Evolutionary conservation across 805 yeast genomes (phyloP).

Genomic region (Hagleromyces aurorensis): DNA sequence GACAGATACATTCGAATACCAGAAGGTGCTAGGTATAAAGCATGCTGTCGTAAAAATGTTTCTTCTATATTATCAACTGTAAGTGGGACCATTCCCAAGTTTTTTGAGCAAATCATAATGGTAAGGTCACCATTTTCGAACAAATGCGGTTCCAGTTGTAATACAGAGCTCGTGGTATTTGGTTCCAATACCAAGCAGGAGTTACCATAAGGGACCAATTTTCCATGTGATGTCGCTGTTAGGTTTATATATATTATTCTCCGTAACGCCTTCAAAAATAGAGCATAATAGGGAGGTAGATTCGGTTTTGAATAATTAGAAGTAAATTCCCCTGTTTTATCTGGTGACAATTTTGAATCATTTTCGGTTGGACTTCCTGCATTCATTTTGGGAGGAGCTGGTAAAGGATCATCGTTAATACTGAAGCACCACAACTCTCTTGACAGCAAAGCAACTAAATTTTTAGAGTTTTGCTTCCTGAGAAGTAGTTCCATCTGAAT

Average conservation of each 20-base stretch:
- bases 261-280: conserved; percentile 44
- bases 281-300: conserved; percentile 36
- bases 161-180: conserved; percentile 22
- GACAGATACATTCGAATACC: conserved; percentile 44
- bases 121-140: conserved; percentile 39
- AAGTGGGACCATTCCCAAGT: conserved; percentile 31
- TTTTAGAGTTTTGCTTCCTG: conserved; percentile 30
- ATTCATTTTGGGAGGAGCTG: conserved; percentile 21
- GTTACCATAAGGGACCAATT: conserved; percentile 44
- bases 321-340: conserved; percentile 28
- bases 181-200: conserved; percentile 30
- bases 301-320: conserved; percentile 32
- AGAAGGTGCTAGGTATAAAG: conserved; percentile 46
- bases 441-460: conserved; percentile 33
- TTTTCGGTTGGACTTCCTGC: conserved; percentile 4
- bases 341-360: conserved; percentile 14
- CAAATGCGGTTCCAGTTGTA: conserved; percentile 42
- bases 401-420: conserved; percentile 33
- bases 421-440: conserved; percentile 40
- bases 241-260: conserved; percentile 33
- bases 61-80: conserved; percentile 18
- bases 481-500: conserved; percentile 36
- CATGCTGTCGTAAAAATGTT: conserved; percentile 28
- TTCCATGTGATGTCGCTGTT: conserved; percentile 27
- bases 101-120: conserved; percentile 29